Evolutionary conservation across 2,329 filamentous ascomycete species (phyloP), one percentile per base, ranked within the genome.

Genomic region (Fusarium begoniae): DNA sequence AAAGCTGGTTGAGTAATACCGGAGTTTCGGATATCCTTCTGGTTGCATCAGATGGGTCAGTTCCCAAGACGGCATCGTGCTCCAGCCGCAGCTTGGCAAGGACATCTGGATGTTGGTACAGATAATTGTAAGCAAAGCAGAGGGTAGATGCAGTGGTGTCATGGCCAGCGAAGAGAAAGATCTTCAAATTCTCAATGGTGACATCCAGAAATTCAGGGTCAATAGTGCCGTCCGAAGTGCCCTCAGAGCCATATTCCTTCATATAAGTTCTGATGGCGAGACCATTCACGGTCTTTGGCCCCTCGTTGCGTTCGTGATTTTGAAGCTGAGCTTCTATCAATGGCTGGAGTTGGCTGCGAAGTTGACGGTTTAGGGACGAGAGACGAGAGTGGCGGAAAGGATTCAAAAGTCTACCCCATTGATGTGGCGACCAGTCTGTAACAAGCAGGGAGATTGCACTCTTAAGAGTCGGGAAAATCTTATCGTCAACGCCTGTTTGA

Each of bases 91-190:
- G 44, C 12, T 30, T 63, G 4, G 43, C 26, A 9, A 59, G 45
- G 1, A 32, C 26, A 3, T 45, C 17, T 2, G 32, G 51, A 17
- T 53, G 51, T 2, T 43, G 35, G 24, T 58, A 10, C 14, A 65
- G 44, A 32, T 65, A 44, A 6, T 51, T 30, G 30, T 67, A 65
- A 37, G 50, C 50, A 35, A 57, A 67, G 15, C 60, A 67, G 6
- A 64, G 51, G 0, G 51, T 64, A 3, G 43, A 57, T 6, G 64
- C 51, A 3, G 64, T 67, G 3, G 64, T 64, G 24, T 67, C 60
- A 24, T 67, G 64, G 17, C 64, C 60, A 8, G 60, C 64, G 20
- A 67, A 67, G 10, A 67, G 60, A 4, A 67, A 67, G 8, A 67
- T 67, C 8, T 64, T 65, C 3, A 67, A 22, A 1, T 67, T 48